Evolutionary conservation across 176 grass and related monocot genomes (phyloP).

Genomic region (Lolium multiflorum): DNA sequence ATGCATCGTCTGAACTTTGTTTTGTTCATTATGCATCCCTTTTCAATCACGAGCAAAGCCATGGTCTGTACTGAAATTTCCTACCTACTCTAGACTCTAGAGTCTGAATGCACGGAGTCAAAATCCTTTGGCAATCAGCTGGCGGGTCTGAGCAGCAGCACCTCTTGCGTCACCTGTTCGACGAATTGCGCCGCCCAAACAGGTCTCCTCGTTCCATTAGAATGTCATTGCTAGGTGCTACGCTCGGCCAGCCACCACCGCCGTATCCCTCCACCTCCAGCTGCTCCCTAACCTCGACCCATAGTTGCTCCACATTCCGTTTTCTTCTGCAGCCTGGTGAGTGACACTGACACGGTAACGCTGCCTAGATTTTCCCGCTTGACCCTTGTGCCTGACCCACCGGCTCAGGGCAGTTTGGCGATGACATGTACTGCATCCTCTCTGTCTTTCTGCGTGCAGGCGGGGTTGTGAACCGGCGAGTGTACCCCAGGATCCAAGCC

Average conservation of each 20-base stretch:
- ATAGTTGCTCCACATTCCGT: background rate
- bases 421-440: too few species aligned
- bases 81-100: background rate
- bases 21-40: background rate
- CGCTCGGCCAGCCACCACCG: constrained; percentile 6
- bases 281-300: background rate
- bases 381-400: too few species aligned
- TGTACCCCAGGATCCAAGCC: constrained; percentile 62
- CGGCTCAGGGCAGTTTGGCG: too few species aligned
- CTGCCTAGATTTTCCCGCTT: background rate
- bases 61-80: background rate
- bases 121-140: background rate
- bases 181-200: constrained; percentile 22
- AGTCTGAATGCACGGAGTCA: background rate
- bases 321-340: background rate
- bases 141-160: background rate
- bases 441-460: background rate
- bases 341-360: background rate
- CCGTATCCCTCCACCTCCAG: background rate
- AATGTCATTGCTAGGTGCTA: constrained; percentile 40
- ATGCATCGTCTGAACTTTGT: background rate
- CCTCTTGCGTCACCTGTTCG: constrained; percentile 48
- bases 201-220: background rate
- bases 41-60: too few species aligned
- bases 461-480: background rate